Percentiles rank a stretch among this genome's conserved stretches.
These are phyloP conservation scores for Aspergillus biplanus DNA, from an alignment of 495 filamentous ascomycete species.

Conservation along the genomic window DNA sequence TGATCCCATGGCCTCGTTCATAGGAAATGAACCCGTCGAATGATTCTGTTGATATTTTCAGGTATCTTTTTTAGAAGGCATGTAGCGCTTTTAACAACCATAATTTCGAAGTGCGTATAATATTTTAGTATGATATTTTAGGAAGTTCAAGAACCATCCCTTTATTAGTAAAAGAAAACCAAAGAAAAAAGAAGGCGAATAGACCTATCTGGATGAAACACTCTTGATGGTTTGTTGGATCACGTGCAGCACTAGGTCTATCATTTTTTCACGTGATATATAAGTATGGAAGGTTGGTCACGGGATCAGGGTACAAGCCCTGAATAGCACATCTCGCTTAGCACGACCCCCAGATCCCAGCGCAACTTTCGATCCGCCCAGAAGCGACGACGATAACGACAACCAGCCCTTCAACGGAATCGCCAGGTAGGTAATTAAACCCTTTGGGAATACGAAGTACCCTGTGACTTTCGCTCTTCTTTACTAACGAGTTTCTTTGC, in stretches of 20 bases:
- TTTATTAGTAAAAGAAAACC: too few species aligned
- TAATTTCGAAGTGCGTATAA: background rate
- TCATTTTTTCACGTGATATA: conserved; percentile 17
- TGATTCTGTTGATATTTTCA: conserved; percentile 27
- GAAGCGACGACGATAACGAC: conserved; percentile 53
- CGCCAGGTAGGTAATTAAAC: conserved; percentile 44
- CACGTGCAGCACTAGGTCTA: background rate
- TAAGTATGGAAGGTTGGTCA: conserved; percentile 20
- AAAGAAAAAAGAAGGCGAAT: too few species aligned
- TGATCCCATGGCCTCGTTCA: conserved; percentile 84
- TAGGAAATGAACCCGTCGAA: conserved; percentile 58
- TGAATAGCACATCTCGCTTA: conserved; percentile 47
- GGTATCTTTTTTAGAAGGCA: conserved; percentile 11
- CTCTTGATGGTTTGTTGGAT: too few species aligned
- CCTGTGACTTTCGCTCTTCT: conserved; percentile 4
- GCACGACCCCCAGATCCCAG: conserved; percentile 41
- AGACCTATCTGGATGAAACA: too few species aligned
- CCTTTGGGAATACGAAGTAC: background rate
- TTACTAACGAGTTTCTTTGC: conserved; percentile 24
- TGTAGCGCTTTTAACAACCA: background rate
- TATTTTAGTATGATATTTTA: background rate
- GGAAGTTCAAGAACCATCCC: background rate
- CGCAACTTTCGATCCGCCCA: conserved; percentile 49
- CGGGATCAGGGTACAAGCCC: conserved; percentile 43
- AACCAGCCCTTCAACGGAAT: conserved; percentile 57